These are phyloP conservation scores for Diaporthe velutina DNA, from an alignment of 2,329 filamentous ascomycete species.

Conservation along the genomic window DNA sequence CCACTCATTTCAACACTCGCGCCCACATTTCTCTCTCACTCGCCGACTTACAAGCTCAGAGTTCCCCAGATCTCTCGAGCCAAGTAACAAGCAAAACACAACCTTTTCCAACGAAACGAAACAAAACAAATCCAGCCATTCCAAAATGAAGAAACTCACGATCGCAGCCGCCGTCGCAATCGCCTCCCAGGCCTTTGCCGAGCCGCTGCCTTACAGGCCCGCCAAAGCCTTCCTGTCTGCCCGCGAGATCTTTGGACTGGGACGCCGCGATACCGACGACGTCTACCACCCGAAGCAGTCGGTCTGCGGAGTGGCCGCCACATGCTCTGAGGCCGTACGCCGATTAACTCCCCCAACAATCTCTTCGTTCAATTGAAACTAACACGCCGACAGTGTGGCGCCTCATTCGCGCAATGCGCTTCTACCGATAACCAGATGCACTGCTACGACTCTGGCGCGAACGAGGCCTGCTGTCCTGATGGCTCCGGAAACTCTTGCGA, in stretches of 20 bases:
- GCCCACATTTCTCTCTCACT: background rate
- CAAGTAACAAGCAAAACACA: conserved; percentile 4
- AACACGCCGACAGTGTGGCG: conserved; percentile 55
- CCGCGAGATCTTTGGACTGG: conserved; percentile 56
- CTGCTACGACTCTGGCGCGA: conserved; percentile 67
- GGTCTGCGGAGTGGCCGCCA: conserved; percentile 62
- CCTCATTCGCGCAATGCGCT: conserved; percentile 62
- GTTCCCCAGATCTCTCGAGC: background rate
- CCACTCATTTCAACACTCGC: conserved; percentile 17
- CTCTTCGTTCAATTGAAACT: background rate
- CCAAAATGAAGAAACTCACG: conserved; percentile 48
- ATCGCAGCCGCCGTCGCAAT: conserved; percentile 59
- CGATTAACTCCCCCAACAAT: no score
- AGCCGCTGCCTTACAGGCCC: conserved; percentile 52
- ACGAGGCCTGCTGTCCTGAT: conserved; percentile 70
- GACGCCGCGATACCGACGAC: conserved; percentile 58
- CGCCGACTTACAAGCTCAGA: background rate
- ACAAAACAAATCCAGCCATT: conserved; percentile 39
- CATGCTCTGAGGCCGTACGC: conserved; percentile 62
- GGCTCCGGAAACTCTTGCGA: conserved; percentile 72
- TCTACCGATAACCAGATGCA: conserved; percentile 64
- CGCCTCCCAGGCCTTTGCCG: conserved; percentile 48
- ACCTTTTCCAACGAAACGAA: background rate
- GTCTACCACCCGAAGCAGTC: conserved; percentile 64
- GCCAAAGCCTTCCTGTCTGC: conserved; percentile 51